These are phyloP conservation scores for Stipa capillata DNA, from an alignment of 176 grass and related monocot genomes.

Conservation along the genomic window DNA sequence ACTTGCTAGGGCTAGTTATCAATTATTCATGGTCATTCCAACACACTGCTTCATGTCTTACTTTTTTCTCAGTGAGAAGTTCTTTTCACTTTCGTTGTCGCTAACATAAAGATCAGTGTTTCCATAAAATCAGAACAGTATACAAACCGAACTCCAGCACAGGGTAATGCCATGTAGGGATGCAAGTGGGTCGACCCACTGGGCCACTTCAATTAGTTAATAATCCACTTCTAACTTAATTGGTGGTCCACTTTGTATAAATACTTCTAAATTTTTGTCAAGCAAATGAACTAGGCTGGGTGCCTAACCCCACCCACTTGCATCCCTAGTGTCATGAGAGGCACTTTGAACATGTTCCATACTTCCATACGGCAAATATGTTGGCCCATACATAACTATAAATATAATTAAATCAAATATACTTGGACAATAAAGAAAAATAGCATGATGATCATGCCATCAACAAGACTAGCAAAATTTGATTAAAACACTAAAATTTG, in stretches of 20 bases:
- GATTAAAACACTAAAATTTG: not conserved
- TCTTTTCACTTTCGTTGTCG: not conserved
- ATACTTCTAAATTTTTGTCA: not conserved
- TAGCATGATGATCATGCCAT: not conserved
- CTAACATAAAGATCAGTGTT: not conserved
- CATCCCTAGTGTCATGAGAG: not conserved
- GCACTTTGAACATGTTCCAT: not conserved
- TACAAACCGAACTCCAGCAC: not conserved
- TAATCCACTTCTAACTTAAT: not conserved
- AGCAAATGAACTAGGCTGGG: not conserved
- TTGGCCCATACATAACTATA: not conserved
- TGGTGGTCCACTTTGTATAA: not conserved
- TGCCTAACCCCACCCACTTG: not conserved
- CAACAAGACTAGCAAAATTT: constrained; percentile 3
- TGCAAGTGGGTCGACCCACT: not conserved
- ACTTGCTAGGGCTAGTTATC: not conserved
- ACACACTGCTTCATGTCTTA: not conserved
- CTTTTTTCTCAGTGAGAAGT: not conserved
- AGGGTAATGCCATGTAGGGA: not conserved
- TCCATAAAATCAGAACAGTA: not conserved
- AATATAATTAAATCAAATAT: not conserved
- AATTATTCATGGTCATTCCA: not conserved
- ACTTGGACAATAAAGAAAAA: not conserved
- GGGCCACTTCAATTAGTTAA: not conserved
- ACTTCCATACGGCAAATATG: not conserved